These are phyloP conservation scores for Agapanthus africanus DNA, from an alignment of 106 monocot genomes.

Conservation along the genomic window DNA sequence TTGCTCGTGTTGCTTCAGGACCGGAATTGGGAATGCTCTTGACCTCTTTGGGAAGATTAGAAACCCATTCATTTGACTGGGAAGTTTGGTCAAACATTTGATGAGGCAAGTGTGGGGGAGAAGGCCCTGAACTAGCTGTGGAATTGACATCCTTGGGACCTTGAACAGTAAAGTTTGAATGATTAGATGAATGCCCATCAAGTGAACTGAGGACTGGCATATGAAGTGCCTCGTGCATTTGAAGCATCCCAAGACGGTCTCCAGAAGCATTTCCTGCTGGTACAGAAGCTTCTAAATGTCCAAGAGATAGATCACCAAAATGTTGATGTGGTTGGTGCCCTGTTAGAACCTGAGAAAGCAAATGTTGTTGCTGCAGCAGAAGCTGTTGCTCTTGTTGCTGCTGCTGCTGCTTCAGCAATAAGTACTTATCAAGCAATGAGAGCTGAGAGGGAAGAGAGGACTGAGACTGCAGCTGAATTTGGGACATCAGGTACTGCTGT, in stretches of 20 bases:
- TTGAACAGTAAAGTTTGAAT: conserved; percentile 19
- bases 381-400: conserved; percentile 32
- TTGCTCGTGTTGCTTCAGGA: not conserved
- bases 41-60: conserved; percentile 4
- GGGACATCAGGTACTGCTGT: conserved; percentile 65
- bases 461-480: conserved; percentile 62
- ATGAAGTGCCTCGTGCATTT: conserved; percentile 31
- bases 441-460: conserved; percentile 35
- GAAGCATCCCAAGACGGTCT: conserved; percentile 27
- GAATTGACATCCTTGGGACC: conserved; percentile 17
- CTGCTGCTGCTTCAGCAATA: conserved; percentile 68
- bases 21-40: conserved; percentile 12
- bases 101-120: conserved; percentile 33
- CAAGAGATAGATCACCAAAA: conserved; percentile 32
- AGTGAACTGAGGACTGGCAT: conserved; percentile 14
- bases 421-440: conserved; percentile 44
- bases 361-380: conserved; percentile 37
- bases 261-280: conserved; percentile 21
- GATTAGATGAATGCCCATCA: conserved; percentile 12
- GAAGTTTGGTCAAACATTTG: conserved; percentile 24
- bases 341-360: conserved; percentile 54
- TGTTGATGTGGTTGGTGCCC: conserved; percentile 36
- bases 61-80: conserved; percentile 14
- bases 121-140: conserved; percentile 11
- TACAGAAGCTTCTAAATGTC: conserved; percentile 20